Base-by-base conservation (phyloP, 2,329 filamentous ascomycete genomes). In the Lachnellula suecica region DNA sequence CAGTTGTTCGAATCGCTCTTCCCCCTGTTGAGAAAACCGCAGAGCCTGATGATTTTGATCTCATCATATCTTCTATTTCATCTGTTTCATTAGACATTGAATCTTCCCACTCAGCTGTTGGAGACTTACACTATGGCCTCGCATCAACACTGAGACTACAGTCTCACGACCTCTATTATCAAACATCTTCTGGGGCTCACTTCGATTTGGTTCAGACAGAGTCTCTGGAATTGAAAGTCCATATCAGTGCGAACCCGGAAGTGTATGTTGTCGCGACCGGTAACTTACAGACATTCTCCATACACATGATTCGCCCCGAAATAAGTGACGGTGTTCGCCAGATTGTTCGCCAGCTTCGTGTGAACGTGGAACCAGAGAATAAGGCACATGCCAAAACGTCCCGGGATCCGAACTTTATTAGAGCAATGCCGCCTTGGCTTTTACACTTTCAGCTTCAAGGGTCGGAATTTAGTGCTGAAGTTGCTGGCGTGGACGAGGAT, bases 11-110 rank as follows among this genome's bases (percentile, higher is more conserved):
- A 61, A 92, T 99, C 58, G 85, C 92, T 7, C 76, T 99, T 4
- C 92, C 92, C 4, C 86, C 93, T 0, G 83, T 94, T 57, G 82
- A 87, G 55, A 78, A 79, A 49, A 74, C 74, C 2, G 74, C 78
- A 37, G 81, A 85, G 23, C 79, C 84, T 0, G 89, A 91, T 55
- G 92, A 97, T 59, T 97, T 94, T 61, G 94, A 99, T 66, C 79
- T 99, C 25, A 88, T 99, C 41, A 96, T 99, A 44, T 96, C 91
- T 1, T 94, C 91, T 2, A 90, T 96, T 10, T 97, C 95, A 0
- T 96, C 93, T 0, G 84, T 97, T 34, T 96, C 93, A 0, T 74
- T 97, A 20, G 94, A 99, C 64, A 80, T 96, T 44, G 94, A 99
- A 66, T 96, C 94, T 0, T 96, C 91, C n/a, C 94, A 99, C 71